Conservation (phyloP, 345 rosid genomes). For the Eucalyptus regnans region DNA sequence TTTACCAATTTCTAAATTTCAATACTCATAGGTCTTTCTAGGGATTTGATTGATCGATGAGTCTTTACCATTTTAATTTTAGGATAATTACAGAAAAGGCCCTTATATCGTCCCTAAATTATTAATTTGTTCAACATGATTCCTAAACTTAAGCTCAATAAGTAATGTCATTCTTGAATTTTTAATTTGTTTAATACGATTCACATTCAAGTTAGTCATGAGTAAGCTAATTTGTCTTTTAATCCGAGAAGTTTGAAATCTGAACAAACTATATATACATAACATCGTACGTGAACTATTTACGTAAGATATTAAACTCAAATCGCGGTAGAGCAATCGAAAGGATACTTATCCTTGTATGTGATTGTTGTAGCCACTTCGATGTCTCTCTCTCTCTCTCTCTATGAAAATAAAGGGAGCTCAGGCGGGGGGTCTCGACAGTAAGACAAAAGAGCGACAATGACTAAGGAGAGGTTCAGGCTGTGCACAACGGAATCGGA, state of each 20-base stretch:
- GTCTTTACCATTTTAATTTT: background rate
- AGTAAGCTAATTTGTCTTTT: background rate
- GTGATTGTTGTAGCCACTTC: background rate
- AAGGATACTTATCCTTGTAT: background rate
- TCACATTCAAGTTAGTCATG: fast-evolving
- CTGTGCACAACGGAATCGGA: background rate
- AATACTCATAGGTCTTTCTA: background rate
- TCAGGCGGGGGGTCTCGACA: background rate
- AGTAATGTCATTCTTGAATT: fast-evolving
- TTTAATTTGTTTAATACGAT: background rate
- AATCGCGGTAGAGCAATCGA: fast-evolving
- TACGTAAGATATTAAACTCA: background rate
- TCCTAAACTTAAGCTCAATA: fast-evolving
- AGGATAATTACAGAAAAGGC: fast-evolving
- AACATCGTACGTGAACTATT: background rate
- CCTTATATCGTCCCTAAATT: fast-evolving
- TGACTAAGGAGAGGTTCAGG: background rate
- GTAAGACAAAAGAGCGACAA: background rate
- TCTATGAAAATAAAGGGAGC: background rate
- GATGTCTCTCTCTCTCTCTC: no score
- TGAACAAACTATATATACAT: background rate
- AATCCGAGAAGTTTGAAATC: background rate
- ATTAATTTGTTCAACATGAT: background rate
- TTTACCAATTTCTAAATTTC: background rate
- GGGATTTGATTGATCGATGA: background rate